Conservation (phyloP, 2,329 filamentous ascomycete species). For the Aspergillus amoenus region DNA sequence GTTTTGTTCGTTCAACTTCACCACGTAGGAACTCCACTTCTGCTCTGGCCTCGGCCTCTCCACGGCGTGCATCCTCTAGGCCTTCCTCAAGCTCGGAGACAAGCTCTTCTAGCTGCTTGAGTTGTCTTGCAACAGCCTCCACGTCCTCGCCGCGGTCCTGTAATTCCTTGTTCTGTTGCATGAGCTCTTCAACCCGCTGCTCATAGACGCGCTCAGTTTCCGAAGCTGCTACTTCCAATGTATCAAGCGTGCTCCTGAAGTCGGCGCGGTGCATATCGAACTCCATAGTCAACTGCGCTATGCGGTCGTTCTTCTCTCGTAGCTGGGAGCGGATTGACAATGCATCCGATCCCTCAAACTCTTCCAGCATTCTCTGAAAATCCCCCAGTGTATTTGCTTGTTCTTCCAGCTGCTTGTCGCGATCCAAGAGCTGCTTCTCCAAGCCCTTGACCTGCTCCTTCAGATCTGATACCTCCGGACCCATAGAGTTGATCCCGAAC, state of each 20-base stretch:
- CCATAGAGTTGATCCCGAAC: constrained; percentile 24
- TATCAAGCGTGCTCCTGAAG: constrained; percentile 95
- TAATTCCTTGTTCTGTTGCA: constrained; percentile 78
- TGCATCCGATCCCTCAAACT: constrained; percentile 76
- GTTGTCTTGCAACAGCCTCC: constrained; percentile 81
- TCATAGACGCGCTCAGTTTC: constrained; percentile 96
- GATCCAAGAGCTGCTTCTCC: constrained; percentile 72
- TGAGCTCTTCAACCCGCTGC: constrained; percentile 55
- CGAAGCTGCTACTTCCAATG: constrained; percentile 88
- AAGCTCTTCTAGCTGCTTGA: constrained; percentile 93
- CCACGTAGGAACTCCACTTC: constrained; percentile 95
- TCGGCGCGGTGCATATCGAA: constrained; percentile 94
- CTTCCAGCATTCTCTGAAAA: constrained; percentile 85
- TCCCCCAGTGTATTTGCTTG: constrained; percentile 79
- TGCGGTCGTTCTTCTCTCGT: constrained; percentile 95
- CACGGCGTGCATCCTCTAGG: constrained; percentile 86
- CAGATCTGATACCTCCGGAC: constrained; percentile 39
- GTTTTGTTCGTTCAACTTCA: constrained; percentile 86
- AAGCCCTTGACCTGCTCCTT: constrained; percentile 75
- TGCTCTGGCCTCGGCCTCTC: constrained; percentile 90
- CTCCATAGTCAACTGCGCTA: constrained; percentile 85
- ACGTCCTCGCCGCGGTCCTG: constrained; percentile 85
- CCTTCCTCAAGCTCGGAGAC: constrained; percentile 97
- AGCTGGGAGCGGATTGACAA: constrained; percentile 76
- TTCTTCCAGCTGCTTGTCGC: constrained; percentile 83